Evolutionary conservation across 495 filamentous ascomycete species (phyloP), one percentile per base, ranked within the genome.

Genomic region (Daldinia loculata): DNA sequence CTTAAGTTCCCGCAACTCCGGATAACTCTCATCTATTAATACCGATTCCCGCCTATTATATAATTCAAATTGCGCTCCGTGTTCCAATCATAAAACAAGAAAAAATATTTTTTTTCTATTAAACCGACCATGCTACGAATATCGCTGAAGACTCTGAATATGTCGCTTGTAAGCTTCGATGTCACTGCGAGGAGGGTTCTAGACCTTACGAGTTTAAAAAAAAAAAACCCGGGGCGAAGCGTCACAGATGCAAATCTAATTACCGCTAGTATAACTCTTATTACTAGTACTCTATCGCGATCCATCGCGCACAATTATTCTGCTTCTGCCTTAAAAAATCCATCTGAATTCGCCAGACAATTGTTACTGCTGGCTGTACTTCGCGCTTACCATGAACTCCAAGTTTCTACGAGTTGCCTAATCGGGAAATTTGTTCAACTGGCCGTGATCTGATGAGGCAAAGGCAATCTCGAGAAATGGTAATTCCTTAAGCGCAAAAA

Each of bases 391-490:
- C 52, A 48, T 56, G 30, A 15, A 26, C 8, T 22, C 36, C 61
- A 27, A 61, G 51, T 57, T 63, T 71, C 69, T 57, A 63, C 45
- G 52, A 66, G 63, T 71, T 71, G 56, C 69, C 69, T 71, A 61
- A 51, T 62, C 39, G 5, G 62, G 63, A 61, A 45, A 63, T 61
- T 5, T 38, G 38, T 30, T 61, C 39, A 58, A 57, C 41, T 55
- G 41, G 6, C 19, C 17, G 11, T 57, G 26, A 27, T 27, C 26
- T 53, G 2, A 17, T 2, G 26, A 27, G 26, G 26, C 3, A 6
- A 5, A 29, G 32, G 56, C 19, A 53, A 55, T 45, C 52, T 15
- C 17, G 48, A 38, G 5, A 14, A 39, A 5, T 56, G 60, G 24
- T 24, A 56, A 38, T 48, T 24, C 36, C 24, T 27, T 17, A 51